Percentiles rank a stretch among this genome's conserved stretches.
Evolutionary conservation across 306 rosid species (phyloP).

Genomic region (Cucumis sativus): DNA sequence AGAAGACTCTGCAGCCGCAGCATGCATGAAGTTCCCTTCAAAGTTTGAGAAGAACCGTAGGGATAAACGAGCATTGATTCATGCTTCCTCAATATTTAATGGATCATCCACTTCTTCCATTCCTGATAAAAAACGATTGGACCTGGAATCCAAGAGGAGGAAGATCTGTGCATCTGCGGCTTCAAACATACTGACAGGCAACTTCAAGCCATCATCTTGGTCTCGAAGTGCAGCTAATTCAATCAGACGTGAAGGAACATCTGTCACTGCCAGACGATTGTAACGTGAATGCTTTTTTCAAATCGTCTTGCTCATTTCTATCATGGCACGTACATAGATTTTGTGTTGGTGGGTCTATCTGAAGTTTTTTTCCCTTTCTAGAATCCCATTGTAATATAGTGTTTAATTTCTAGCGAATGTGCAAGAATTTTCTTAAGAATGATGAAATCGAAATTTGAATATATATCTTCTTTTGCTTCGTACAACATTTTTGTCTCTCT

Average conservation of each 20-base stretch:
- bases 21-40: slow-evolving; percentile 40
- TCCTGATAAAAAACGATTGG: slow-evolving; percentile 34
- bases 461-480: neutral
- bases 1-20: slow-evolving; percentile 52
- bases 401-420: neutral
- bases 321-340: neutral
- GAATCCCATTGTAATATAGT: neutral
- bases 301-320: neutral
- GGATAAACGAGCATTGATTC: slow-evolving; percentile 67
- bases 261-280: slow-evolving; percentile 16
- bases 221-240: slow-evolving; percentile 27
- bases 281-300: neutral
- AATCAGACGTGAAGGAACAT: slow-evolving; percentile 22
- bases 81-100: slow-evolving; percentile 47
- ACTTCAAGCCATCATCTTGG: slow-evolving; percentile 61
- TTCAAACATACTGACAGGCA: slow-evolving; percentile 46
- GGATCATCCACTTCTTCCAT: slow-evolving; percentile 29
- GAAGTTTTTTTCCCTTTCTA: neutral
- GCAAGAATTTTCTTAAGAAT: neutral
- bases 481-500: neutral
- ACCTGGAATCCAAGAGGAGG: slow-evolving; percentile 66
- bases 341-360: neutral
- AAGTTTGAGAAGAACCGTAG: slow-evolving; percentile 55
- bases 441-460: neutral
- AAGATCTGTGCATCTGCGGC: slow-evolving; percentile 57